Evolutionary conservation across 2,329 filamentous ascomycete species (phyloP), one percentile per base, ranked within the genome.

Genomic region (Elsinoe necatrix): DNA sequence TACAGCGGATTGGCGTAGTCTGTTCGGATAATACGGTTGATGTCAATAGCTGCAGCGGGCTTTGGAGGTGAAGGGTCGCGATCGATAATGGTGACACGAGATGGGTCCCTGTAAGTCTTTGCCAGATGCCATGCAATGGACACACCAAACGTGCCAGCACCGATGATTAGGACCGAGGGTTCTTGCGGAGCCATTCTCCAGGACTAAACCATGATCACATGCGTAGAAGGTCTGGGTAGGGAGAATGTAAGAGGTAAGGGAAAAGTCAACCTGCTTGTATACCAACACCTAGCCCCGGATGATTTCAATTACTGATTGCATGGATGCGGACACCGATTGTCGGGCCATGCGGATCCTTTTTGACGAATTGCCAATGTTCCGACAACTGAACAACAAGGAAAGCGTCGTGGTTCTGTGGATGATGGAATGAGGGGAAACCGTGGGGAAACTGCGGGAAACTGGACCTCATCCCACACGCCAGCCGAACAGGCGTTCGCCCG

Each of bases 121-220:
- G 79, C 77, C 41, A 85, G 75, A 59, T 85, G 77, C 58, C 82
- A 80, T n/a, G 83, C 84, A 0, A 82, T 85, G 20, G 80, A 83
- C 34, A 79, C 78, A 35, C 83, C 84, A 64, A 86, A 86, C 27
- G 83, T 80, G 43, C 84, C 84, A 6, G 80, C 80, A 31, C 84
- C 84, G 42, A 86, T 70, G 57, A 86, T 84, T 57, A 86, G 69
- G 62, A 72, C 58, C 54, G 50, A 59, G 7, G 48, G 48, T 18
- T 52, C 48, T 52, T 52, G 48, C 1, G 29, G 48, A 34, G 48
- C n/a, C 48, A 52, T 52, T 29, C 12, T 18, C 23, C 7, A 34
- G 39, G 21, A 29, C 18, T 18, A 11, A 34, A 23, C 20, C 23
- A 18, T 39, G 48, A 16, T 37, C 18, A 52, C 25, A 39, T 39